These are phyloP conservation scores for Annulohypoxylon bovei DNA, from an alignment of 495 filamentous ascomycete genomes.

Conservation along the genomic window DNA sequence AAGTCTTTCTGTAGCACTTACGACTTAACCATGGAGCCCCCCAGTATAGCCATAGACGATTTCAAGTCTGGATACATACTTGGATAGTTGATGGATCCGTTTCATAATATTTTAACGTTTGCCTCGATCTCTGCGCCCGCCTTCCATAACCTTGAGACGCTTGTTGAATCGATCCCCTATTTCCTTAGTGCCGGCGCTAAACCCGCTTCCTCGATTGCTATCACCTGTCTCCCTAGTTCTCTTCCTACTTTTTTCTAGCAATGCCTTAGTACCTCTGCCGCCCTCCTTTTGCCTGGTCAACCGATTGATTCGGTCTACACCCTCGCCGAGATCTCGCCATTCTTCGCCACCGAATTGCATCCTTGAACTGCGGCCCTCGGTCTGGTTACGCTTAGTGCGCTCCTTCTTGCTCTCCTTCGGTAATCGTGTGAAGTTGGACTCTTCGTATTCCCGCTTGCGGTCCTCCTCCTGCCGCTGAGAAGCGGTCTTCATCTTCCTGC, in stretches of 20 bases:
- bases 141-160: conserved; percentile 72
- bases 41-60: conserved; percentile 49
- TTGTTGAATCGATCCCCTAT: conserved; percentile 79
- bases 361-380: conserved; percentile 51
- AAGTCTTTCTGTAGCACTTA: neutral
- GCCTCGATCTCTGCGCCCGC: conserved; percentile 64
- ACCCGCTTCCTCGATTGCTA: conserved; percentile 65
- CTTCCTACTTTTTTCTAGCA: conserved; percentile 84
- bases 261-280: conserved; percentile 63
- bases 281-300: conserved; percentile 70
- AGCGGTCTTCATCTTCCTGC: conserved; percentile 76
- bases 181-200: conserved; percentile 50
- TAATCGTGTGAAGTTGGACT: conserved; percentile 84
- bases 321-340: conserved; percentile 79
- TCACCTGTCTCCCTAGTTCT: conserved; percentile 67
- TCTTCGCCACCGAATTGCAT: conserved; percentile 84
- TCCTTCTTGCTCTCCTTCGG: conserved; percentile 86
- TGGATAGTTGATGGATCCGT: neutral
- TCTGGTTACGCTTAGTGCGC: conserved; percentile 59
- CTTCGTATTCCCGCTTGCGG: conserved; percentile 82
- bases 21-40: neutral
- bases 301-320: conserved; percentile 77
- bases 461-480: conserved; percentile 74
- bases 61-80: conserved; percentile 69
- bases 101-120: conserved; percentile 43